Evolutionary conservation across 805 yeast genomes (phyloP).

Genomic region (Diddensiella caesifluorescens): DNA sequence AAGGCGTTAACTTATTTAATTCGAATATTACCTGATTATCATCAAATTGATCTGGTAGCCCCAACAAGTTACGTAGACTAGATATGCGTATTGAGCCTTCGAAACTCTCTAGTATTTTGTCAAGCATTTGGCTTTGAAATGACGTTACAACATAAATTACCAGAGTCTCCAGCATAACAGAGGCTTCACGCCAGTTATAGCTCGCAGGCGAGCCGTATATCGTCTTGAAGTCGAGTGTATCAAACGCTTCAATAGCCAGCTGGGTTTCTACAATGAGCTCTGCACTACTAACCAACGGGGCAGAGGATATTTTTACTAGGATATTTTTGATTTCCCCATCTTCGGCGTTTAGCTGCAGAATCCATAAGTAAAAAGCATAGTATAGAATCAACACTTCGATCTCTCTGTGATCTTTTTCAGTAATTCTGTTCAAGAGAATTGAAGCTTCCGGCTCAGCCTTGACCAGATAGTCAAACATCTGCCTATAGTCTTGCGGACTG

Average conservation of each 20-base stretch:
- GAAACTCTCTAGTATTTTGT: neutral
- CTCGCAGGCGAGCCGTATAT: slow-evolving; percentile 1
- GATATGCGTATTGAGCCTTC: neutral
- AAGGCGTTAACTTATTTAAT: neutral
- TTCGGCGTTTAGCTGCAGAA: slow-evolving; percentile 1
- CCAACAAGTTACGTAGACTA: neutral
- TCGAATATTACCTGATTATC: neutral
- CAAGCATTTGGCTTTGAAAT: neutral
- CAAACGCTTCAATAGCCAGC: neutral
- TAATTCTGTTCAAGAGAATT: neutral
- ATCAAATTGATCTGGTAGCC: neutral
- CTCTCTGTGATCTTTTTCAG: neutral
- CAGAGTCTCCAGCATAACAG: neutral
- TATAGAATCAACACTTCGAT: neutral
- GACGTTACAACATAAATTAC: neutral
- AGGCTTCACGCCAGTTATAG: neutral
- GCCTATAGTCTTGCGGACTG: slow-evolving; percentile 1
- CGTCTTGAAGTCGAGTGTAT: neutral
- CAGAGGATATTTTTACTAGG: neutral
- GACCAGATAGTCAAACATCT: slow-evolving; percentile 2
- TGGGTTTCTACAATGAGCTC: slow-evolving; percentile 2
- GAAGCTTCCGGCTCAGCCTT: slow-evolving; percentile 1
- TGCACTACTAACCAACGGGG: neutral
- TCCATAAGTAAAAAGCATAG: slow-evolving; percentile 10
- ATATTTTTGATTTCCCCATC: neutral